Evolutionary conservation across 805 yeast species (phyloP).

Genomic region (Schwanniomyces sp.): DNA sequence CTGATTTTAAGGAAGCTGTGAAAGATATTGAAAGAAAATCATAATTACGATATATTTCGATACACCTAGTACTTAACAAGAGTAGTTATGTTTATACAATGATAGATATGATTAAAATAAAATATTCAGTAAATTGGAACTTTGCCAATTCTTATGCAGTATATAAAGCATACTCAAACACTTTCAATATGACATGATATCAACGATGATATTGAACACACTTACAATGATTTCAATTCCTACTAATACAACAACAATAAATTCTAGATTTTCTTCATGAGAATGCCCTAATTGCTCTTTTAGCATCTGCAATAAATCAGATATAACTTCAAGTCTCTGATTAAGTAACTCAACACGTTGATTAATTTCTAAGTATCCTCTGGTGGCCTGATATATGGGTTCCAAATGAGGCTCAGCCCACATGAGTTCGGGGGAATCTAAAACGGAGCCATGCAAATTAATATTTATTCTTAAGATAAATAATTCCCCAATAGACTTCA

Average conservation of each 20-base stretch:
- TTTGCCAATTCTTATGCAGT: background rate
- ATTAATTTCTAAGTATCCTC: constrained; percentile 93
- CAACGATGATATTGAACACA: constrained; percentile 72
- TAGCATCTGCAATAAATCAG: constrained; percentile 91
- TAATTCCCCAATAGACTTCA: constrained; percentile 96
- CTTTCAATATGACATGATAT: constrained; percentile 38
- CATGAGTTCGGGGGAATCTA: constrained; percentile 97
- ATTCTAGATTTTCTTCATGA: constrained; percentile 86
- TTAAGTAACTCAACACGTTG: constrained; percentile 88
- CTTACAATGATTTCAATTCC: constrained; percentile 92
- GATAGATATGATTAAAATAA: constrained; percentile 1
- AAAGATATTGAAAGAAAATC: constrained; percentile 6
- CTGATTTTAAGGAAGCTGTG: constrained; percentile 21
- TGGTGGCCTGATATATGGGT: constrained; percentile 95
- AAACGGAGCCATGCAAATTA: constrained; percentile 80
- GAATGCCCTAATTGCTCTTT: constrained; percentile 96
- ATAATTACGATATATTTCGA: background rate
- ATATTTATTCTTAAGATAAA: constrained; percentile 84
- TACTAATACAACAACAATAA: constrained; percentile 85
- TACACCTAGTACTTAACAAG: background rate
- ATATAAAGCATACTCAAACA: background rate
- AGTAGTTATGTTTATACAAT: background rate
- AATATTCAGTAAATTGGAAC: background rate
- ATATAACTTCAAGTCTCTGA: constrained; percentile 89
- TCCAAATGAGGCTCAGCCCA: constrained; percentile 99